phyloP scores from a whole-genome alignment of 1,284 basidiomycete genomes.

The Trichosporon coremiiforme region DNA sequence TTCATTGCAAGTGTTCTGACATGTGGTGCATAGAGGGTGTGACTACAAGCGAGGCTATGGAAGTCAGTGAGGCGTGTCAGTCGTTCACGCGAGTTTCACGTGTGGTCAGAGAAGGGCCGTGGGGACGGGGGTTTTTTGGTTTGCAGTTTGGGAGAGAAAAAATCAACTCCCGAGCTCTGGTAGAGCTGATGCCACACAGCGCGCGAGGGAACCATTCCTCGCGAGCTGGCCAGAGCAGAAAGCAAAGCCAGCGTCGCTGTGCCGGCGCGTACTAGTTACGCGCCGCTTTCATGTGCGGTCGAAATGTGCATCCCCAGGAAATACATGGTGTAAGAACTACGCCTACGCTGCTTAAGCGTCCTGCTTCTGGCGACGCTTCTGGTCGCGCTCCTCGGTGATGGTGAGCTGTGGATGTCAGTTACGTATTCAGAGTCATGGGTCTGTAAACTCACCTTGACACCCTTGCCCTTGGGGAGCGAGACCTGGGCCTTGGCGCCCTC shows the following conservation, averaged over 20 bases:
- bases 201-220: slow-evolving; percentile 20
- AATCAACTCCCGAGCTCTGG: slow-evolving; percentile 16
- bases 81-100: background rate
- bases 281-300: slow-evolving; percentile 18
- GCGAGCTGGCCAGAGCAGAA: background rate
- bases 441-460: slow-evolving; percentile 70
- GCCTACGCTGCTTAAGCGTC: slow-evolving; percentile 18
- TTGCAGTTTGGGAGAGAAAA: background rate
- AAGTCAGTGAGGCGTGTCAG: background rate
- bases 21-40: background rate
- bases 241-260: slow-evolving; percentile 1
- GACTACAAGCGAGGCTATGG: background rate
- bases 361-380: slow-evolving; percentile 37
- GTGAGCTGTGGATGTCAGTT: slow-evolving; percentile 44
- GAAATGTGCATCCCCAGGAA: slow-evolving; percentile 20
- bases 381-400: slow-evolving; percentile 56
- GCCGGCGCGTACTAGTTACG: slow-evolving; percentile 10
- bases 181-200: slow-evolving; percentile 9
- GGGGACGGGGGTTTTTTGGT: too few relatives aligned
- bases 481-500: slow-evolving; percentile 94
- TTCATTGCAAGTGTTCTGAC: background rate
- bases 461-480: slow-evolving; percentile 97
- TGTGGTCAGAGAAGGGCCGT: background rate
- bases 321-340: slow-evolving; percentile 20
- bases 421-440: slow-evolving; percentile 18